Percentiles rank a stretch among this genome's conserved stretches.
These are phyloP conservation scores for Oehlia diaphana DNA, from an alignment of 192 early-diverging fungal species.

Conservation along the genomic window DNA sequence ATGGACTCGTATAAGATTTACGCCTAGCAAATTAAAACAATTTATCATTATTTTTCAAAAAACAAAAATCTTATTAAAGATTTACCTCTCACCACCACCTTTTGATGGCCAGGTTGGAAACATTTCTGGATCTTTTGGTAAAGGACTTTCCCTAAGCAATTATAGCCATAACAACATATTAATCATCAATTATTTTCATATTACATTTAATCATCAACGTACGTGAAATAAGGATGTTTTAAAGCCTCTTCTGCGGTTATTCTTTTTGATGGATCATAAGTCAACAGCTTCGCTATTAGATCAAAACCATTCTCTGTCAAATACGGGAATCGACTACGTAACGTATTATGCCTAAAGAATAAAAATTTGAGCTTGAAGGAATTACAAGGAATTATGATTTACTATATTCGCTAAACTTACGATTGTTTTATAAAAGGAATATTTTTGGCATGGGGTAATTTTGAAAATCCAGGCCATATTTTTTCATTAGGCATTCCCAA, in stretches of 20 bases:
- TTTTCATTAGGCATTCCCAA: constrained; percentile 84
- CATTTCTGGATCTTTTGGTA: constrained; percentile 88
- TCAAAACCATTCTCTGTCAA: constrained; percentile 81
- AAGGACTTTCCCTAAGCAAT: constrained; percentile 65
- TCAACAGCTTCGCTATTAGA: constrained; percentile 71
- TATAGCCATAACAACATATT: background rate
- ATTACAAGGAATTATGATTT: background rate
- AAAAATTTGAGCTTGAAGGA: background rate
- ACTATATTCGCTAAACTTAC: constrained; percentile 33
- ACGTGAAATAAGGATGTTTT: constrained; percentile 86
- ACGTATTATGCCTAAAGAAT: constrained; percentile 38
- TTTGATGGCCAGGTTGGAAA: constrained; percentile 95
- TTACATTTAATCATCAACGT: constrained; percentile 23
- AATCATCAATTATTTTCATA: background rate
- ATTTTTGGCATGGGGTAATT: constrained; percentile 68
- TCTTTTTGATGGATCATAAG: constrained; percentile 80
- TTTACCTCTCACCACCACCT: constrained; percentile 54
- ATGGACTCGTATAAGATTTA: constrained; percentile 47
- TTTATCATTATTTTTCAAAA: constrained; percentile 17
- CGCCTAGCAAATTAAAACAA: constrained; percentile 22
- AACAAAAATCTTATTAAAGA: background rate
- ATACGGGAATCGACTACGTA: constrained; percentile 50
- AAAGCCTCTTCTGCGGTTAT: constrained; percentile 92
- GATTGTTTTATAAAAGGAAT: constrained; percentile 72
- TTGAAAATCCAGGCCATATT: constrained; percentile 70